Evolutionary conservation across 2,329 filamentous ascomycete species (phyloP), one percentile per base, ranked within the genome.

Genomic region (Colletotrichum sojae): DNA sequence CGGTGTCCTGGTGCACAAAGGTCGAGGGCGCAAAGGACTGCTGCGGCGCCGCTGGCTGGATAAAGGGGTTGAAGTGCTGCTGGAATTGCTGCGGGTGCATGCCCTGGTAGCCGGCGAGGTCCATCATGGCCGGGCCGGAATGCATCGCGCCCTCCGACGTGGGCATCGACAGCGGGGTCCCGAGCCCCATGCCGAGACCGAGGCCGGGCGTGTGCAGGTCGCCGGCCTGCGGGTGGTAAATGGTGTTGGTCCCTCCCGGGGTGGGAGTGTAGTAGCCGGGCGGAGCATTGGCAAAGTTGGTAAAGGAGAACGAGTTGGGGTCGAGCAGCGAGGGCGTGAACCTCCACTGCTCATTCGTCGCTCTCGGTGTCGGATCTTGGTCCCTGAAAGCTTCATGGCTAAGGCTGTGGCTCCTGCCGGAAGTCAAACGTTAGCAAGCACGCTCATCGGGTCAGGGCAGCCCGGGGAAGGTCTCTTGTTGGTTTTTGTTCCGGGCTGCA

Each of bases 241-340:
- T 82, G 18, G 92, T 92, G 76, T 92, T 94, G 71, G 90, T 92
- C 53, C 92, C 92, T 71, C 92, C 93, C 2, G 94, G 92, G 1
- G 94, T 97, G 2, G 95, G 93, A 8, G 94, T 95, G 81, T 97
- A 98, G 80, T 96, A 96, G 15, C 91, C 93, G 16, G 92, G 89
- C 53, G 92, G 89, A 72, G 95, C 92, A 79, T 93, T 94, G 72
- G 92, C 90, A 76, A 97, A 95, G 64, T 87, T 86, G 69, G 90
- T 87, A 80, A 97, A 98, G 25, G 90, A 89, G 78, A 94, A 94
- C 36, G 93, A 92, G 78, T 92, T 94, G 18, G 94, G 90, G 77
- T 98, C 95, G 77, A 98, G 88, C 66, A 97, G 85, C 22, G 94
- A 96, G 4, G 95, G 94, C 2, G 95, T 97, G 76, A 97, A 94